Base-by-base conservation (phyloP, 2,329 filamentous ascomycete species). In the Trichoderma semiorbis region DNA sequence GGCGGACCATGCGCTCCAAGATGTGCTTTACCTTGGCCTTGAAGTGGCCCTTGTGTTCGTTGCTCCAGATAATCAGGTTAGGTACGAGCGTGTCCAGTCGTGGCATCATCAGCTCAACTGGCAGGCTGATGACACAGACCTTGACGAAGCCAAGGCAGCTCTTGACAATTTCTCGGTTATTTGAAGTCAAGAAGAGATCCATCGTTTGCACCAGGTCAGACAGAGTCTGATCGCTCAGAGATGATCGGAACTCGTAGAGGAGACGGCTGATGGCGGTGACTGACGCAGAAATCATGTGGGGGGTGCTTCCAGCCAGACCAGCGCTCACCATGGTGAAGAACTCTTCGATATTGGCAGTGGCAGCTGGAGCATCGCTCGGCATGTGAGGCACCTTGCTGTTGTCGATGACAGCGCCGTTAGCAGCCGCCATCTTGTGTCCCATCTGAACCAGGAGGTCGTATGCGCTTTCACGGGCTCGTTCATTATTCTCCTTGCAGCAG, bases 271-370 rank as follows among this genome's bases (percentile, higher is more conserved):
- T 88, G 16, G 96, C 95, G 0, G 94, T 98, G 79, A 99, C 95
- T n/a, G 93, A 94, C 0, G 96, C 96, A 7, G 94, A 97, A 74
- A 98, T 95, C 94, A 98, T 98, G 84, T 98, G 95, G 36, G 96
- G 95, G 12, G 94, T 95, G 77, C 91, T 92, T 71, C 95, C 95
- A 2, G 95, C 96, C 68, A 99, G 88, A 83, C 96, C 96, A 63
- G 96, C 96, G 75, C 93, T 97, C 34, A 98, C 93, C 96, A 99
- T 99, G 70, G 95, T 98, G 84, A 98, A 93, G 83, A 94, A 98
- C 81, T 98, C 96, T 78, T 98, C 95, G 47, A 99, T 88, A 55
- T 88, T 95, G 24, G 96, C 95, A 3, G 89, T 86, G 5, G 92
- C 94, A 36, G 91, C 85, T 3, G 93, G 91, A 0, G 94, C 92